Evolutionary conservation across 2,329 filamentous ascomycete genomes (phyloP), one percentile per base, ranked within the genome.

Genomic region (Ascochyta fabae): DNA sequence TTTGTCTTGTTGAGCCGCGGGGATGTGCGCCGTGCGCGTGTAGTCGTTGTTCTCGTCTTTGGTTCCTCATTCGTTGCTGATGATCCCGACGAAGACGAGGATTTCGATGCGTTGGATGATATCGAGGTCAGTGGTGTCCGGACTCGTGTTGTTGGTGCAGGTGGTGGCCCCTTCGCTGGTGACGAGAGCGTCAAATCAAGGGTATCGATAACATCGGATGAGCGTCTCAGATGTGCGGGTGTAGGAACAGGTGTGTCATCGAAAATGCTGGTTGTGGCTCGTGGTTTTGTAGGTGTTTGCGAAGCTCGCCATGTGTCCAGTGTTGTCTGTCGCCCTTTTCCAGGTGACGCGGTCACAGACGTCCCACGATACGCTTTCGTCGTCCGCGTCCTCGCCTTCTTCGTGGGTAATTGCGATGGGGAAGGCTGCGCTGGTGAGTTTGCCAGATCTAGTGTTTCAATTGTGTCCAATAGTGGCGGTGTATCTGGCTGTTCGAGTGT

Each of bases 121-220:
- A 67, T 68, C 3, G 65, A 68, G 2, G 53, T 60, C 3, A 72
- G 56, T n/a, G 67, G 66, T n/a, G 62, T 62, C 3, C 70, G 67
- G 6, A 53, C 34, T 7, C 36, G 33, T 33, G 40, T 50, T n/a
- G 55, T 45, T 24, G 47, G 53, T 22, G 48, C 40, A 39, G 31
- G n/a, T 29, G 19, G 31, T 44, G 39, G 26, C 8, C n/a, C 43
- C 44, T 43, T 29, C 13, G 41, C 8, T 8, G 68, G 66, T 8
- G 70, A 65, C 0, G 70, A 70, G 7, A 70, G 49, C 3, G 72
- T 74, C 36, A 74, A 54, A 34, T 74, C 71, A 12, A 73, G 55
- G 3, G 68, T 67, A 31, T 74, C 69, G 4, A 70, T 45, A 24
- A 58, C 54, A 26, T 59, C 58, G 13, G 49, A 33, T 5, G 61